A percentile compares a stretch with the other conserved stretches of the same genome.
These are phyloP conservation scores for Cyberlindnera petersonii DNA, from an alignment of 805 yeast genomes.

Conservation along the genomic window DNA sequence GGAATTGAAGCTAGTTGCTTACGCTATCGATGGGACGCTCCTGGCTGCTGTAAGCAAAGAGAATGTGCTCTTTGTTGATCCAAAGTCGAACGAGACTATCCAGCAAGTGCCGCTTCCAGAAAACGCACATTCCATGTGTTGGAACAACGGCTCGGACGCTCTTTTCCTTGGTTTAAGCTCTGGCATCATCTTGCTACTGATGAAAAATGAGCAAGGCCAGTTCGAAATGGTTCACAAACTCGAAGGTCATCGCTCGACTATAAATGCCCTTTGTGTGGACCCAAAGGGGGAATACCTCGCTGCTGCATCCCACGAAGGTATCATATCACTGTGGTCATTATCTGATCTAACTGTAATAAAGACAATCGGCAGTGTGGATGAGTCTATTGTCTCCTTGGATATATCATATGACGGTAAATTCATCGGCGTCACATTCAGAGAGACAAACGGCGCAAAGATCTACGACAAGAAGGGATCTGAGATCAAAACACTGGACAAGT, in stretches of 20 bases:
- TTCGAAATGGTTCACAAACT: conserved; percentile 20
- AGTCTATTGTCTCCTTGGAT: conserved; percentile 38
- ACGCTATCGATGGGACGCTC: conserved; percentile 38
- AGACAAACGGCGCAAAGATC: conserved; percentile 37
- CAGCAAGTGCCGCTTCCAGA: conserved; percentile 27
- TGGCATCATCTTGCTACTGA: conserved; percentile 38
- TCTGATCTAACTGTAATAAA: conserved; percentile 35
- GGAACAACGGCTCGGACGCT: conserved; percentile 34
- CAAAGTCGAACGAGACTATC: conserved; percentile 29
- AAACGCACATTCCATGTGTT: conserved; percentile 28
- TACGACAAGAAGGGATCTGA: conserved; percentile 28
- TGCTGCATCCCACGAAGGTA: conserved; percentile 57
- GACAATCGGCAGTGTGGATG: conserved; percentile 40
- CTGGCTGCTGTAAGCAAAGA: conserved; percentile 42
- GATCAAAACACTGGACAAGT: conserved; percentile 18
- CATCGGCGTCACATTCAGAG: conserved; percentile 43
- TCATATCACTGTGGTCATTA: conserved; percentile 47
- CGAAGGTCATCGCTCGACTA: conserved; percentile 49
- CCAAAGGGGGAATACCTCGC: conserved; percentile 49
- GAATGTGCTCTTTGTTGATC: conserved; percentile 34
- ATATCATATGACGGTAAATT: conserved; percentile 43
- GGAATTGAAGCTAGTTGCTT: conserved; percentile 27
- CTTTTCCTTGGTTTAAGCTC: conserved; percentile 44
- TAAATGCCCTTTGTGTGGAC: conserved; percentile 44
- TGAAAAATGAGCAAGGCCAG: conserved; percentile 9